Evolutionary conservation across 2,329 filamentous ascomycete genomes (phyloP).

Genomic region (Colletotrichum incanum): DNA sequence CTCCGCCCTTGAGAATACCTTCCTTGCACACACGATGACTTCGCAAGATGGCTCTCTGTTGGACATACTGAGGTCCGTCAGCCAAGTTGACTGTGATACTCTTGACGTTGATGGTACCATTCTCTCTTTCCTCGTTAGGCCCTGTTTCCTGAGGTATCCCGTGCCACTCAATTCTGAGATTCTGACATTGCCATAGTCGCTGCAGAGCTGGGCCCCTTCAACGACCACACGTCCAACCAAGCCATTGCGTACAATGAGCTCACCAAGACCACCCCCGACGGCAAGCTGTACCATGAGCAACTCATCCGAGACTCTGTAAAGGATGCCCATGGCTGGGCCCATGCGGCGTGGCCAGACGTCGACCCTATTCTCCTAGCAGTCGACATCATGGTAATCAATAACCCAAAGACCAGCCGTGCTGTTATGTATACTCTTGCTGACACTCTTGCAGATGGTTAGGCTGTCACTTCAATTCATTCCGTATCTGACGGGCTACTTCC

Average conservation of each 20-base stretch:
- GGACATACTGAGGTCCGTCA: slow-evolving; percentile 41
- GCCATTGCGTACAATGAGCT: slow-evolving; percentile 55
- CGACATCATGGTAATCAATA: slow-evolving; percentile 65
- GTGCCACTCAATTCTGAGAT: not conserved
- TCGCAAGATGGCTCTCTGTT: slow-evolving; percentile 24
- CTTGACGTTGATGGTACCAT: slow-evolving; percentile 52
- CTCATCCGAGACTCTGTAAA: slow-evolving; percentile 50
- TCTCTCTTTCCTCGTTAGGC: not conserved
- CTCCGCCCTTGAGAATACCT: not conserved
- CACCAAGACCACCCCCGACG: slow-evolving; percentile 45
- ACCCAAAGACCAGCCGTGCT: not conserved
- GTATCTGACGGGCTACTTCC: slow-evolving; percentile 66
- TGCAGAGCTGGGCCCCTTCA: slow-evolving; percentile 51
- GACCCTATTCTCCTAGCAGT: slow-evolving; percentile 65
- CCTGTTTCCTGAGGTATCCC: not conserved
- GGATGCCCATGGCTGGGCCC: slow-evolving; percentile 45
- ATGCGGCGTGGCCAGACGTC: slow-evolving; percentile 44
- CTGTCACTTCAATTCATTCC: slow-evolving; percentile 67
- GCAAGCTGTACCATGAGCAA: slow-evolving; percentile 48
- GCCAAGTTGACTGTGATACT: slow-evolving; percentile 55
- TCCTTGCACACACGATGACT: not conserved
- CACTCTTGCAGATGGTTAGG: slow-evolving; percentile 65
- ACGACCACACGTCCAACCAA: slow-evolving; percentile 57
- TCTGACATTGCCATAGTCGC: slow-evolving; percentile 49
- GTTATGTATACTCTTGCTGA: not conserved